Percentiles rank a stretch among this genome's conserved stretches.
These are phyloP conservation scores for Aciculosporium take DNA, from an alignment of 2,329 filamentous ascomycete species.

Conservation along the genomic window DNA sequence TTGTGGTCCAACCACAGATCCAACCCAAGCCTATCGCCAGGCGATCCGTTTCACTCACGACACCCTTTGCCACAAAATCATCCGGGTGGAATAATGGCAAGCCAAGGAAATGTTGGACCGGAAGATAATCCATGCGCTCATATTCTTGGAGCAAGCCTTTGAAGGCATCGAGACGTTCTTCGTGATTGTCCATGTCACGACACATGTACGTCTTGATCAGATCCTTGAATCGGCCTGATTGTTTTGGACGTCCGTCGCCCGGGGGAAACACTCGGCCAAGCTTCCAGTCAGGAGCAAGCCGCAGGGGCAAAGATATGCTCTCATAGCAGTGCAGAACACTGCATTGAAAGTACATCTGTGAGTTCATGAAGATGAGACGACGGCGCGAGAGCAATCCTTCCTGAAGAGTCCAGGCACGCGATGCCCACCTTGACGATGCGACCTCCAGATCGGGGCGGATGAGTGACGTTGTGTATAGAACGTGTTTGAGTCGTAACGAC, in stretches of 20 bases:
- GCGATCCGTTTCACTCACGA: constrained; percentile 20
- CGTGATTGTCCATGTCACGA: constrained; percentile 13
- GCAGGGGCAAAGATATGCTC: constrained; percentile 19
- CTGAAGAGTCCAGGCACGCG: constrained; percentile 23
- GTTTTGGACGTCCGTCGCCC: constrained; percentile 9
- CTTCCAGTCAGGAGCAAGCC: constrained; percentile 16
- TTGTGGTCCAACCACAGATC: constrained; percentile 15
- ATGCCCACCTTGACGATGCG: constrained; percentile 20
- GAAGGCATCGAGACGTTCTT: constrained; percentile 22
- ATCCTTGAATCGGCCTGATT: constrained; percentile 13
- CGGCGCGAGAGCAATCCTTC: constrained; percentile 22
- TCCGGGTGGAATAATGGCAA: constrained; percentile 21
- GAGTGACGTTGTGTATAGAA: constrained; percentile 22
- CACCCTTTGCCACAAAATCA: constrained; percentile 15
- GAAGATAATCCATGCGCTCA: constrained; percentile 13
- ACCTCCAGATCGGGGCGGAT: constrained; percentile 22
- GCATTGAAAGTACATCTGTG: constrained; percentile 26
- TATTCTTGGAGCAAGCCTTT: constrained; percentile 18
- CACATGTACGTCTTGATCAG: constrained; percentile 19
- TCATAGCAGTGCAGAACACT: constrained; percentile 23
- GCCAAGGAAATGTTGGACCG: constrained; percentile 18
- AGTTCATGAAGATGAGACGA: constrained; percentile 22
- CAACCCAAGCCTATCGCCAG: constrained; percentile 22
- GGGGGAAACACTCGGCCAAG: constrained; percentile 20
- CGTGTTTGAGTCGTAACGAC: constrained; percentile 18